Base-by-base conservation (phyloP, 2,329 filamentous ascomycete species). In the Nemania abortiva region DNA sequence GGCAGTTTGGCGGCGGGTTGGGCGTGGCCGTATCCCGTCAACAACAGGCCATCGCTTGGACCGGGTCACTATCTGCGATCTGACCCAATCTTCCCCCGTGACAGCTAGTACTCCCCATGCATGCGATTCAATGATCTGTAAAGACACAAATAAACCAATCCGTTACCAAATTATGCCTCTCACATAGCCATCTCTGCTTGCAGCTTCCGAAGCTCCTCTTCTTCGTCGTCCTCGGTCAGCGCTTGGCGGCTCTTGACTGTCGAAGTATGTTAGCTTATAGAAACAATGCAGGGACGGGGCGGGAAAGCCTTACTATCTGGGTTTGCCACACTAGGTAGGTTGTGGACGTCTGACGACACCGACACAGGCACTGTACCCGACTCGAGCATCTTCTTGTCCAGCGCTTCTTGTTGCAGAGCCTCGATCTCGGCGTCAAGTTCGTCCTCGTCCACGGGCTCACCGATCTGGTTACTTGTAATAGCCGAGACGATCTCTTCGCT, bases 181-280 rank as follows among this genome's bases (percentile, higher is more conserved):
- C 78, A 97, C 91, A 98, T 97, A 73, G 95, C 95, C 95, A 98
- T 98, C 82, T 98, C 95, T 42, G 94, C 95, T 80, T 97, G 94
- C 75, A 99, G 82, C 83, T 96, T 98, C 82, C 92, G 89, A 78
- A 98, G 85, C 84, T 98, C 95, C 77, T 91, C 95, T 81, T 98
- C 95, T 79, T 98, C 96, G 86, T 98, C 95, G 81, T 98, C 95
- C 81, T 97, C 94, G 74, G 83, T 82, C 18, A 80, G 79, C 20
- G 82, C 78, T 6, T 47, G 42, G 74, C 88, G 86, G 73, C 84
- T 81, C 83, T 86, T 85, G 80, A 85, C 84, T 88, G 69, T 69
- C 34, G 15, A 37, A 63, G 24, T 45, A 61, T 61, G 62, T 76
- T 72, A 75, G 71, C 54, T 39, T 50, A 31, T 20, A 6, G 37